Conservation (phyloP, 2,329 filamentous ascomycete species). For the Aspergillus phoenicis region DNA sequence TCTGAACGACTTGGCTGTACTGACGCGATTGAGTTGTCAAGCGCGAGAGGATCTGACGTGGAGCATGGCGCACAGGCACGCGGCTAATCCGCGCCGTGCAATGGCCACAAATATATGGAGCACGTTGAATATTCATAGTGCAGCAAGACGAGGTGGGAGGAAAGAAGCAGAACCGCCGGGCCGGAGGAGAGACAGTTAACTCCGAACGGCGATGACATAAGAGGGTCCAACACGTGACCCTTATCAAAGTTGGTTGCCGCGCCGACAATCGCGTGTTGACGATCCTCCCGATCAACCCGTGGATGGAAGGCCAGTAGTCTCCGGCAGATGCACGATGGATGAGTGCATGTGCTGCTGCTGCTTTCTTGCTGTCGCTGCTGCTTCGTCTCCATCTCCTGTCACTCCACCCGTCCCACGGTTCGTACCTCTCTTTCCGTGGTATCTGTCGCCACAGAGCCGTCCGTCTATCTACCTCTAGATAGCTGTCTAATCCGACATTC, state of each 20-base stretch:
- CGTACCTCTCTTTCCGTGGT: constrained; percentile 6
- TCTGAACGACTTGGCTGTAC: constrained; percentile 34
- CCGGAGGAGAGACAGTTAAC: constrained; percentile 1
- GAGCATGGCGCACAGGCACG: constrained; percentile 10
- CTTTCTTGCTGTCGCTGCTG: background rate
- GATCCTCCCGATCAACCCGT: constrained; percentile 9
- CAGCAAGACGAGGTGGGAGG: constrained; percentile 3
- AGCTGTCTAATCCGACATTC: constrained; percentile 22
- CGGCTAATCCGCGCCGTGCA: constrained; percentile 29
- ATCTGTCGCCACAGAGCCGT: background rate
- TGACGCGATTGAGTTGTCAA: constrained; percentile 26
- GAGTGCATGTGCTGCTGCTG: constrained; percentile 2
- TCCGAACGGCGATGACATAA: constrained; percentile 11
- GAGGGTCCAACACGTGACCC: constrained; percentile 16
- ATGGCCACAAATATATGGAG: constrained; percentile 32
- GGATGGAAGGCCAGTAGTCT: background rate
- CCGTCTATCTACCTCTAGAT: background rate
- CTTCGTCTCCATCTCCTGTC: constrained; percentile 1
- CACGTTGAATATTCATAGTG: constrained; percentile 31
- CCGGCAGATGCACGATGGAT: constrained; percentile 1
- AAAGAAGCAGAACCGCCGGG: constrained; percentile 5
- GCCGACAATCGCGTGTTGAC: constrained; percentile 25
- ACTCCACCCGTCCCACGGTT: constrained; percentile 6
- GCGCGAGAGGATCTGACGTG: constrained; percentile 6
- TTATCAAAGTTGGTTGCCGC: constrained; percentile 21